phyloP scores from a whole-genome alignment of 192 early-diverging fungal species.

The Backusella psychrophila region DNA sequence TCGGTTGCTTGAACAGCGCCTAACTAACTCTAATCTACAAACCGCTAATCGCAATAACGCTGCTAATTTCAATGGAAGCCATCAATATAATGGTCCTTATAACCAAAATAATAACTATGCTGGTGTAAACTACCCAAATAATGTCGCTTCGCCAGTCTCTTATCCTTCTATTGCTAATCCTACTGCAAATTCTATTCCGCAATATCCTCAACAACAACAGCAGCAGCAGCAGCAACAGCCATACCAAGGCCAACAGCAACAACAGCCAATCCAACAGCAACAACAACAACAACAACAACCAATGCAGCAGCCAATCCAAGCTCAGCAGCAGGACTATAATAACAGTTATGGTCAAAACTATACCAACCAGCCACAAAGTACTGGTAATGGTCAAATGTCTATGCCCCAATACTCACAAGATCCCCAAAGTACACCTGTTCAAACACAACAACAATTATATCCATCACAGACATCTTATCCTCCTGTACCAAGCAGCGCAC shows the following conservation, averaged over 20 bases:
- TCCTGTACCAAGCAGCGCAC: too few relatives aligned
- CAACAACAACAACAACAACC: conserved; percentile 13
- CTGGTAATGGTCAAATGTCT: not conserved
- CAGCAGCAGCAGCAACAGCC: conserved; percentile 3
- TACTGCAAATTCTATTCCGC: not conserved
- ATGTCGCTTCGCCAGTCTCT: not conserved
- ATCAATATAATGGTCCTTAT: not conserved
- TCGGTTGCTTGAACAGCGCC: conserved; percentile 74
- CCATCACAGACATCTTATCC: not conserved
- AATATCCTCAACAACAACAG: conserved; percentile 5
- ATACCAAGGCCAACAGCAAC: not conserved
- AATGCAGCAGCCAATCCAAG: not conserved
- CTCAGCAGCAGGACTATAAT: not conserved
- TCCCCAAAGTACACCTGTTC: not conserved
- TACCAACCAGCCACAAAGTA: not conserved
- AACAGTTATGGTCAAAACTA: not conserved
- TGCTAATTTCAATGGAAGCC: not conserved
- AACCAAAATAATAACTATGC: not conserved
- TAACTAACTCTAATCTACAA: conserved; percentile 26
- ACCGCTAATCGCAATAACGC: conserved; percentile 19
- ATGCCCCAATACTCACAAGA: not conserved
- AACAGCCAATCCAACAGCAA: not conserved
- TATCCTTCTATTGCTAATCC: not conserved
- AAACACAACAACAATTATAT: not conserved
- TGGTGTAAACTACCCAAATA: not conserved